Evolutionary conservation across 169 alveolate species (phyloP).

Genomic region (Amoebophrya sp.): DNA sequence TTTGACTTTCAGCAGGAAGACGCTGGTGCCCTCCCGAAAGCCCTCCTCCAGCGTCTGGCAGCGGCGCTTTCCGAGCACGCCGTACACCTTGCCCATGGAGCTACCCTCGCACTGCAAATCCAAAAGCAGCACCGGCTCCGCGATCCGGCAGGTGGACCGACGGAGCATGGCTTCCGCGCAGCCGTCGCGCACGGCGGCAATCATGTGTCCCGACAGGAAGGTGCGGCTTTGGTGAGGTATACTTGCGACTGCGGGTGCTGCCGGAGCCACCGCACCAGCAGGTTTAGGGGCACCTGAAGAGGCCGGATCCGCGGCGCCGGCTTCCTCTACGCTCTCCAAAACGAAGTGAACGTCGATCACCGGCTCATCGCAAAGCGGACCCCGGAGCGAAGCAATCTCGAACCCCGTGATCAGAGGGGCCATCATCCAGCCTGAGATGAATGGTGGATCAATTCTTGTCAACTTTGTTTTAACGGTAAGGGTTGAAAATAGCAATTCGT

Average conservation of each 20-base stretch:
- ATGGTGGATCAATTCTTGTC: no score
- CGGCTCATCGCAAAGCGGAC: background rate
- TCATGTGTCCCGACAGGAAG: background rate
- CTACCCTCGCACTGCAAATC: background rate
- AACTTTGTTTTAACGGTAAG: no score
- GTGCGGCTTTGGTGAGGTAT: background rate
- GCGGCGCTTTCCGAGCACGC: background rate
- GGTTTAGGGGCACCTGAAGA: background rate
- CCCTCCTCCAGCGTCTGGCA: constrained; percentile 3
- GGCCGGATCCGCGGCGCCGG: background rate
- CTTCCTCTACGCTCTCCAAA: background rate
- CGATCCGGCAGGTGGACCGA: background rate
- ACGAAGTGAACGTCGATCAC: background rate
- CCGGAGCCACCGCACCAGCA: background rate
- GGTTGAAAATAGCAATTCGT: no score
- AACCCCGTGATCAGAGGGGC: background rate
- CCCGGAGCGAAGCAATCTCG: background rate
- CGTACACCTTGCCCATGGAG: background rate
- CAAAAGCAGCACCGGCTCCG: background rate
- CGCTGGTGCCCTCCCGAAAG: background rate
- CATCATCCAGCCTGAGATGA: no score
- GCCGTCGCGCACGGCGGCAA: background rate
- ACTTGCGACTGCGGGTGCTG: no score
- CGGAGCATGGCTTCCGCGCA: background rate
- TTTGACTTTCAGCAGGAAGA: background rate